Base-by-base conservation (phyloP, 257 asterid species). In the Capsicum rhomboideum region DNA sequence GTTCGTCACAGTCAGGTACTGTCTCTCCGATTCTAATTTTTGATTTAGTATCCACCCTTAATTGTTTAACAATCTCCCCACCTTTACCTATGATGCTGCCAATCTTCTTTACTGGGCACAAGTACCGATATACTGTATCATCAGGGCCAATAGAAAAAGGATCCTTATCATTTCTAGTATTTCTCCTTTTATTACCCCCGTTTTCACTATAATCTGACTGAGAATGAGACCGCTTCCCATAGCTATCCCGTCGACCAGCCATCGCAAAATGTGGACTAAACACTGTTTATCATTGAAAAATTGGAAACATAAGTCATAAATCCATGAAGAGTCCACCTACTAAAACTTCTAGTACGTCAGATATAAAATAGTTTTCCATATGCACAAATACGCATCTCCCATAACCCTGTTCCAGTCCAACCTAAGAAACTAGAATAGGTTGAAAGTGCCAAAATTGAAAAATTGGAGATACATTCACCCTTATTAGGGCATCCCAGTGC, bases 11-110 rank as follows among this genome's bases (percentile, higher is more conserved):
- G 49, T 68, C 83, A 42, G 64, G 80, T 21, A 85, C 88, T 6
- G 85, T 82, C 80, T 85, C 88, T 4, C 85, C 85, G 21, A 85
- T 85, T 82, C 88, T 82, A 8, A 85, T 77, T 68, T 85, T 85
- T 14, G 88, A 21, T 49, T 82, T 82, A 0, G 85, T 85, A 18
- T 85, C 88, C 56, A 56, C 85, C 78, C 88, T 85, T 82, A 85
- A 82, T 75, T 85, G 85, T 55, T 85, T 85, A 17, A 77, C 85
- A 49, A 85, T 85, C 50, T 85, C 88, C 49, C 88, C 88, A 12
- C 88, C 88, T 82, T 85, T 82, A 28, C 88, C 87, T 55, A 85
- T 82, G 66, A 85, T 82, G 66, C 87, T 85, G 31, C 87, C 87
- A 20, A 85, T 85, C 74, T 82, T 81, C 77, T 69, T 82, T 46